Evolutionary conservation across 805 yeast genomes (phyloP), one percentile per base, ranked within the genome.

Genomic region (Nakazawaea wyomingensis): DNA sequence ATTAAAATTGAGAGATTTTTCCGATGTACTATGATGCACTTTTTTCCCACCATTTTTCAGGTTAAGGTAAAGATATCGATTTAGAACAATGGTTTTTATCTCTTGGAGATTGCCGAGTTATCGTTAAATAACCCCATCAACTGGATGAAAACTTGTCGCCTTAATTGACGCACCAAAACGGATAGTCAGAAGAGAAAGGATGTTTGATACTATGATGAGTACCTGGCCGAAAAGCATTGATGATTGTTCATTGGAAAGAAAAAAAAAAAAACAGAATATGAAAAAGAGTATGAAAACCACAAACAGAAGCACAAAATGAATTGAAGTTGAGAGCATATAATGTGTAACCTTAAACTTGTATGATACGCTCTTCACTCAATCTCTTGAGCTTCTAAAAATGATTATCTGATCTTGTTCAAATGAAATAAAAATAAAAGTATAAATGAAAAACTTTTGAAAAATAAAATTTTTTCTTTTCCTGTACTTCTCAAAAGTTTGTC

Each of bases 11-110:
- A 29, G 6, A 29, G 32, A 29, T 11, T 29, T 29, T 14, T 35
- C 27, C 47, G 47, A 40, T 39, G 47, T 44, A 44, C 47, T 44
- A 44, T 44, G 47, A 44, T 44, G 47, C 47, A 44, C 43, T 40
- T 21, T 34, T n/a, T n/a, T n/a, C n/a, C 26, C 5, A 14, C 29
- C 27, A 24, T 24, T 24, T 24, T 24, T 24, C 11, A 24, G 11
- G 27, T 8, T 9, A 9, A 28, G 28, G n/a, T 16, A n/a, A 21
- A 20, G 13, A 21, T 36, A 29, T 19, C 26, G 17, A 29, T 31
- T n/a, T 32, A 21, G 37, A 37, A 33, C 41, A 31, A 43, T 18
- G 27, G 27, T 24, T 24, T 24, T 24, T 6, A 24, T 7, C 6
- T 24, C 10, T 24, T 24, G 6, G 9, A 24, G 3, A 24, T 3